A percentile compares a stretch with the other conserved stretches of the same genome.
These are phyloP conservation scores for Fusarium nelsonii DNA, from an alignment of 2,329 filamentous ascomycete genomes.

Conservation along the genomic window DNA sequence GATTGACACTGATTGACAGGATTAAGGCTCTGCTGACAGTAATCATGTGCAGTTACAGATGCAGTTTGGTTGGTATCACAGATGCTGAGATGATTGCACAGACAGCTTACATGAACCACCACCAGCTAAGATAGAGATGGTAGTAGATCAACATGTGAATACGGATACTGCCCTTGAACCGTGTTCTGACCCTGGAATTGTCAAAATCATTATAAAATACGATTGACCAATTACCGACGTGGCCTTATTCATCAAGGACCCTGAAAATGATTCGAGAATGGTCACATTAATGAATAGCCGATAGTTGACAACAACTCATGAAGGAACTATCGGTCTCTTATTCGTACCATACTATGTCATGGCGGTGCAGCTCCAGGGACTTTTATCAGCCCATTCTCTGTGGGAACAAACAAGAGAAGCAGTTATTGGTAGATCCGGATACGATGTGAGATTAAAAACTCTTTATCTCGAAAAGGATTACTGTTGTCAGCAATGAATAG, in stretches of 20 bases:
- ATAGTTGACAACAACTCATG: conserved; percentile 32
- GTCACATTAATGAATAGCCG: conserved; percentile 32
- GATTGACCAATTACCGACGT: conserved; percentile 44
- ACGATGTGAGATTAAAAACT: neutral
- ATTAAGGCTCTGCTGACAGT: neutral
- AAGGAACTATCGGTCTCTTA: conserved; percentile 42
- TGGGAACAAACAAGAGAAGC: conserved; percentile 7
- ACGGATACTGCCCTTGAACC: conserved; percentile 2
- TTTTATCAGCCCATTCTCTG: conserved; percentile 43
- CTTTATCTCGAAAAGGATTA: neutral
- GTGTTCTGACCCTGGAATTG: neutral
- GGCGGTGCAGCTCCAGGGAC: conserved; percentile 18
- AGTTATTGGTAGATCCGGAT: conserved; percentile 6
- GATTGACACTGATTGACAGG: neutral
- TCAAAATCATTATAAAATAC: conserved; percentile 2
- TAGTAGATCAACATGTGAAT: conserved; percentile 30
- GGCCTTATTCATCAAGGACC: conserved; percentile 48
- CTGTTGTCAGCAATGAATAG: neutral
- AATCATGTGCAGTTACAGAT: neutral
- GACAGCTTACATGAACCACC: neutral
- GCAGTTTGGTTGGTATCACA: neutral
- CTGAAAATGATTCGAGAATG: conserved; percentile 44
- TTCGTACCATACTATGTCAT: conserved; percentile 41
- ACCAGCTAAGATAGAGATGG: neutral
- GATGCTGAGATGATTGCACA: neutral